phyloP scores from a whole-genome alignment of 257 asterid species.

The Thymus quinquecostatus region DNA sequence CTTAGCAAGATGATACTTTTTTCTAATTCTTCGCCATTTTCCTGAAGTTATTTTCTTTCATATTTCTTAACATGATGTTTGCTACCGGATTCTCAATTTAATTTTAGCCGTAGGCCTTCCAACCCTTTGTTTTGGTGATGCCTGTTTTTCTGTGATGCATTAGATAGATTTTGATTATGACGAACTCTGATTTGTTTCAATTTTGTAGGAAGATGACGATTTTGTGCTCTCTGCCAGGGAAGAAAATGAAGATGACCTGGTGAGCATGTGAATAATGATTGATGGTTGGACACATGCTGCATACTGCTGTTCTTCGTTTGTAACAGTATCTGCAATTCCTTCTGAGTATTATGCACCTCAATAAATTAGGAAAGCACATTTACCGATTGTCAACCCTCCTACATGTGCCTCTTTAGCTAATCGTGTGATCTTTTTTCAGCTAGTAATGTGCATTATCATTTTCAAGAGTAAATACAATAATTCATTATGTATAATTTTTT shows the following conservation, averaged over 20 bases:
- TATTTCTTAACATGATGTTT: conserved; percentile 21
- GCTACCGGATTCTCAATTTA: conserved; percentile 17
- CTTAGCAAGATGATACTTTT: not conserved
- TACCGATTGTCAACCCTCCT: not conserved
- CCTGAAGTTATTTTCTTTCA: not conserved
- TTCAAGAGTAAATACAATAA: conserved; percentile 1
- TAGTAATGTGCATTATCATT: conserved; percentile 14
- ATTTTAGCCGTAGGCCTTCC: conserved; percentile 8
- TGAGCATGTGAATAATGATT: conserved; percentile 38
- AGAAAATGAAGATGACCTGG: conserved; percentile 61
- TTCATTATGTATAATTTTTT: conserved; percentile 13
- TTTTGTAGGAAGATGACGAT: conserved; percentile 84
- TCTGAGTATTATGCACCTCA: conserved; percentile 15
- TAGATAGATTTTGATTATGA: conserved; percentile 1
- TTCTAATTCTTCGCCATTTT: not conserved
- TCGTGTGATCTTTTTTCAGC: conserved; percentile 1
- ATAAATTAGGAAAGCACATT: conserved; percentile 14
- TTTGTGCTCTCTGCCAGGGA: conserved; percentile 69
- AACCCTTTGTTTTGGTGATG: conserved; percentile 28
- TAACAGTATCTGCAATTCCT: conserved; percentile 7
- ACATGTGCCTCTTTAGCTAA: conserved; percentile 1
- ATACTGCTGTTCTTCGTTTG: conserved; percentile 11
- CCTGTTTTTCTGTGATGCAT: conserved; percentile 29
- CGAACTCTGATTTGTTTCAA: conserved; percentile 18
- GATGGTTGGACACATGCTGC: conserved; percentile 17